Percentiles rank a stretch among this genome's conserved stretches.
Evolutionary conservation across 2,329 filamentous ascomycete genomes (phyloP).

Genomic region (Aspergillus fischeri): DNA sequence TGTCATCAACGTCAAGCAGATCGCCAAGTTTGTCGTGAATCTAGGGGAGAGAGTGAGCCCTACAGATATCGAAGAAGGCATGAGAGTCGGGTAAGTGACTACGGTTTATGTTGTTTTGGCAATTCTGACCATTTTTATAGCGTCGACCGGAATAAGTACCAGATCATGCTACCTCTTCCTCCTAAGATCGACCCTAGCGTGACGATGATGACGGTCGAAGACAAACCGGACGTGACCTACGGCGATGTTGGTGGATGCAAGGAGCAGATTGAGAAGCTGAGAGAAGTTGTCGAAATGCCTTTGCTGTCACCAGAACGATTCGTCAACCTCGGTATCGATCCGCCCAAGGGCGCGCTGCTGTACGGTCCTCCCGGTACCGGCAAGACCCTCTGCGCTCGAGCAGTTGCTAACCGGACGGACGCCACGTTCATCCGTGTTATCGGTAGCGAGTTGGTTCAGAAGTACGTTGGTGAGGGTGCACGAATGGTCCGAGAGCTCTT

Average conservation of each 20-base stretch:
- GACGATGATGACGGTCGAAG: slow-evolving; percentile 99
- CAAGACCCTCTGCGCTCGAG: slow-evolving; percentile 95
- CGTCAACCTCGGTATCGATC: slow-evolving; percentile 97
- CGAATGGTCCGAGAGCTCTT: slow-evolving; percentile 98
- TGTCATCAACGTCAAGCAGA: slow-evolving; percentile 99
- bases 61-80: slow-evolving; percentile 98
- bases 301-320: slow-evolving; percentile 94
- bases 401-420: slow-evolving; percentile 95
- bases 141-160: slow-evolving; percentile 98
- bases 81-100: slow-evolving; percentile 74
- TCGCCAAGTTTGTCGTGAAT: slow-evolving; percentile 98
- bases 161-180: slow-evolving; percentile 91
- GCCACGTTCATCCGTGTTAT: slow-evolving; percentile 99
- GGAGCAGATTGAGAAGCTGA: slow-evolving; percentile 97
- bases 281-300: slow-evolving; percentile 98
- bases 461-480: slow-evolving; percentile 97
- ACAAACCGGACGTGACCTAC: slow-evolving; percentile 98
- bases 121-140: slow-evolving; percentile 31
- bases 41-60: slow-evolving; percentile 94
- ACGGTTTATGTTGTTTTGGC: neutral
- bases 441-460: slow-evolving; percentile 94
- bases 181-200: slow-evolving; percentile 99
- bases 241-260: slow-evolving; percentile 98
- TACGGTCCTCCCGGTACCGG: slow-evolving; percentile 98
- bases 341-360: slow-evolving; percentile 91